Conservation (phyloP, 208 protist genomes). For the Wallacemonas collosoma region DNA sequence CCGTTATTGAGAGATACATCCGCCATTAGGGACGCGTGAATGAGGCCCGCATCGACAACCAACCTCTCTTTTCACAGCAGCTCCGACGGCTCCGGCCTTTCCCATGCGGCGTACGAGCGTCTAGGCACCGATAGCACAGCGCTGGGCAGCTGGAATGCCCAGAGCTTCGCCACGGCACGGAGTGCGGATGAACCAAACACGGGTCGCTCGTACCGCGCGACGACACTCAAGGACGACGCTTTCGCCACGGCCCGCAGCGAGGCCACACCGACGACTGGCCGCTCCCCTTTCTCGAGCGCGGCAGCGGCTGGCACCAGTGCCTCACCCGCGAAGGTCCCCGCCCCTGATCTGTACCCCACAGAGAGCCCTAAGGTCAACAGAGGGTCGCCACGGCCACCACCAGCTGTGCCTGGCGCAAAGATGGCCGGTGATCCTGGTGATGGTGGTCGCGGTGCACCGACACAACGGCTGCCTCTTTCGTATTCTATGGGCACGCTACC, state of each 20-base stretch:
- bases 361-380: not conserved
- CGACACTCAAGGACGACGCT: constrained; percentile 11
- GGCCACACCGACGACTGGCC: not conserved
- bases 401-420: not conserved
- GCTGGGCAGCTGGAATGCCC: not conserved
- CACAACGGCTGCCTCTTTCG: not conserved
- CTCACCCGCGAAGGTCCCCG: not conserved
- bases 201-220: not conserved
- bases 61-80: constrained; percentile 51
- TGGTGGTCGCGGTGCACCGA: too few species aligned
- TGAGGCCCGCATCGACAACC: constrained; percentile 26
- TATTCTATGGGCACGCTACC: constrained; percentile 9
- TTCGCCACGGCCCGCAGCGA: constrained; percentile 23
- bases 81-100: constrained; percentile 29
- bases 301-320: not conserved
- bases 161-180: constrained; percentile 6
- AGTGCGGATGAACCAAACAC: not conserved
- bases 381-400: not conserved
- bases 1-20: not conserved
- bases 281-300: not conserved
- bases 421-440: too few species aligned
- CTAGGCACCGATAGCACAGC: constrained; percentile 9
- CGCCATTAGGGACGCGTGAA: not conserved
- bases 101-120: constrained; percentile 5
- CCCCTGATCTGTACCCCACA: not conserved